phyloP scores from a whole-genome alignment of 768 basidiomycete genomes.

The Fomitopsis pulvina region DNA sequence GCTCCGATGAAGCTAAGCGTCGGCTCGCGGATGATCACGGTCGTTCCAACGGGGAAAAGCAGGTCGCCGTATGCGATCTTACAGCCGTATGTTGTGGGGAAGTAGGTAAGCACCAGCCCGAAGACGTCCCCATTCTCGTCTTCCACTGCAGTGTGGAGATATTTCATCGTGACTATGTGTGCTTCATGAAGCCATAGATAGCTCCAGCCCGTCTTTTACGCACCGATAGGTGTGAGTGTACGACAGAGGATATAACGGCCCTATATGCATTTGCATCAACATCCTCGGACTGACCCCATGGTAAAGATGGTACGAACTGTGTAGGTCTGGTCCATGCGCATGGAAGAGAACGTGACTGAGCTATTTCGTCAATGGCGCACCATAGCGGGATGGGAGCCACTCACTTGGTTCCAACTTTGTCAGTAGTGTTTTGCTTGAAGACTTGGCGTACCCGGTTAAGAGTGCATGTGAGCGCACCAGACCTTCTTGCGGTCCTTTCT shows the following conservation, averaged over 20 bases:
- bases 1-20: slow-evolving; percentile 12
- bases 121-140: slow-evolving; percentile 20
- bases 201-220: background rate
- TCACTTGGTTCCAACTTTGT: no score
- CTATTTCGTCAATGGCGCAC: no score
- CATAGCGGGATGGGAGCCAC: no score
- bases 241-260: slow-evolving; percentile 13
- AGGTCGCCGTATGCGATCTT: slow-evolving; percentile 16
- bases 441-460: no score
- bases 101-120: slow-evolving; percentile 19
- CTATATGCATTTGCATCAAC: no score
- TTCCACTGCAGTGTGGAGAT: slow-evolving; percentile 16
- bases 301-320: slow-evolving; percentile 2
- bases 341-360: slow-evolving; percentile 5
- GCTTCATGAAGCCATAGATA: background rate
- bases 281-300: background rate
- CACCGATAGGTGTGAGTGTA: slow-evolving; percentile 9
- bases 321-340: slow-evolving; percentile 8
- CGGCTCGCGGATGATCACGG: slow-evolving; percentile 28
- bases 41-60: slow-evolving; percentile 22
- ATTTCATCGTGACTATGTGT: slow-evolving; percentile 6
- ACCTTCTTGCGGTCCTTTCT: no score
- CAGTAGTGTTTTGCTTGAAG: no score
- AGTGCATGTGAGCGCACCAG: no score
- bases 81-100: slow-evolving; percentile 18